Conservation (phyloP, 129 eudicot species). For the Lonicera japonica region DNA sequence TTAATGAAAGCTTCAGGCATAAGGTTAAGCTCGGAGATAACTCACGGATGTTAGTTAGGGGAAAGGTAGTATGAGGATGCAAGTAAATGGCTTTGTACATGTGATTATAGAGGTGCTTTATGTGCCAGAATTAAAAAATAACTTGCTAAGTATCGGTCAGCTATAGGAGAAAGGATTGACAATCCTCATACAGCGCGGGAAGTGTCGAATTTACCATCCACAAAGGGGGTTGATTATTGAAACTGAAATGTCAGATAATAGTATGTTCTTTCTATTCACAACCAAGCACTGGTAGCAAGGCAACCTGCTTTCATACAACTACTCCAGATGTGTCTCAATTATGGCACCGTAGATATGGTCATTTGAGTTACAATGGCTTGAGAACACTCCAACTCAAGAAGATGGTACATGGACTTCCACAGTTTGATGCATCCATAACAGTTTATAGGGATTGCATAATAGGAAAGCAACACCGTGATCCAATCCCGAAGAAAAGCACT, state of each 20-base stretch:
- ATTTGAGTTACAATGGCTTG: not conserved
- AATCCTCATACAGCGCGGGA: not conserved
- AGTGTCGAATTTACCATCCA: not conserved
- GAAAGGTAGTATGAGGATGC: not conserved
- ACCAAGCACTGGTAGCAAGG: too few species aligned
- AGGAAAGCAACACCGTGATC: not conserved
- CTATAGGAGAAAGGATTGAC: not conserved
- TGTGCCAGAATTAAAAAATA: not conserved
- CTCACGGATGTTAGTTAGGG: not conserved
- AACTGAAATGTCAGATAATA: not conserved
- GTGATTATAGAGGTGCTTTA: not conserved
- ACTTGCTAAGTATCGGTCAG: not conserved
- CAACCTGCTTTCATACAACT: too few species aligned
- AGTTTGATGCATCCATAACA: not conserved
- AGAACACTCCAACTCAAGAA: not conserved
- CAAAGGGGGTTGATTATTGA: not conserved
- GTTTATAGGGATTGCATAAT: not conserved
- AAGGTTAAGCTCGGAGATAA: not conserved
- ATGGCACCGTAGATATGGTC: not conserved
- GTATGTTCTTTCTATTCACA: too few species aligned
- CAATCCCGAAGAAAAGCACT: not conserved
- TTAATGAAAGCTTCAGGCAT: not conserved
- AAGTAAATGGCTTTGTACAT: not conserved
- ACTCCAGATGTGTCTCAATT: not conserved
- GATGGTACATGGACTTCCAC: not conserved